Conservation (phyloP, 176 grass and related monocot species). For the Oryza coarctata region DNA sequence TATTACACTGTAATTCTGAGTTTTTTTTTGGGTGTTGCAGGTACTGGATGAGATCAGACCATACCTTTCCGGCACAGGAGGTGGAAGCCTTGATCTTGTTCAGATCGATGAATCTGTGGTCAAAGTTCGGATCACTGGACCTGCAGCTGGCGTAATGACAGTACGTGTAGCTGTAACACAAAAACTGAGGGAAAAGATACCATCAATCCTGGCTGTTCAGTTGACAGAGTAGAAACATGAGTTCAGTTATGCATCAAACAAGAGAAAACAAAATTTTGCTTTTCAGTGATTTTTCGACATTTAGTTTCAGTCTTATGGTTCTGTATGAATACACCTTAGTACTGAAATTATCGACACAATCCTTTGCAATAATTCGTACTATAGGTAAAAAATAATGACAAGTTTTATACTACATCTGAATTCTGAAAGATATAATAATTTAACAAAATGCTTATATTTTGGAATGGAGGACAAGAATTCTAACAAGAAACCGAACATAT, state of each 20-base stretch:
- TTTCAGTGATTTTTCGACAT: background rate
- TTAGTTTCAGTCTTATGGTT: background rate
- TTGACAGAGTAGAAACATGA: slow-evolving; percentile 59
- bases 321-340: background rate
- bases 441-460: background rate
- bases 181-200: slow-evolving; percentile 95
- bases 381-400: background rate
- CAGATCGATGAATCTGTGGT: slow-evolving; percentile 66
- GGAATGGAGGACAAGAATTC: no score
- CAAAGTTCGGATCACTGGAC: slow-evolving; percentile 72
- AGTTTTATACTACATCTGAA: background rate
- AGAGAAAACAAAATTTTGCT: background rate
- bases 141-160: slow-evolving; percentile 92
- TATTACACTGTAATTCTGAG: slow-evolving; percentile 4
- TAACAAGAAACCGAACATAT: background rate
- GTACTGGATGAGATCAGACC: slow-evolving; percentile 94
- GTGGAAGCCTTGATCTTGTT: slow-evolving; percentile 71
- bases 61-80: slow-evolving; percentile 86
- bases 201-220: slow-evolving; percentile 87
- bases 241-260: background rate
- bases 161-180: slow-evolving; percentile 88
- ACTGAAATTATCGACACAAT: background rate
- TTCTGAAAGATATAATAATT: background rate
- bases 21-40: slow-evolving; percentile 40
- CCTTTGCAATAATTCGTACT: background rate